phyloP scores from a whole-genome alignment of 108 stramenopile genomes.

The Fragilaria radians region DNA sequence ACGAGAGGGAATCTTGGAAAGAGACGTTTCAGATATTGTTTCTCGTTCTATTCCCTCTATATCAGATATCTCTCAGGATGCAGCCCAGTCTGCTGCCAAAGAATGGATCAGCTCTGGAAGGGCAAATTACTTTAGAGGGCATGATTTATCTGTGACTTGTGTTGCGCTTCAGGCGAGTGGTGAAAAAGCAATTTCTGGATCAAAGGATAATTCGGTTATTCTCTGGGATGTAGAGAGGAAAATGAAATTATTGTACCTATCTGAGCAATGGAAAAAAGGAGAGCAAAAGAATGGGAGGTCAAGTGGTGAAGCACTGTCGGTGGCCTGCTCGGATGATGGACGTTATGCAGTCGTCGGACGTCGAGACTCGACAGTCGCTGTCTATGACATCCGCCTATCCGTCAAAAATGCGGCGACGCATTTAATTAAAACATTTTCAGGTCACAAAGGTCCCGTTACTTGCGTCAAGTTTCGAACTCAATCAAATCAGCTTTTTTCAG shows the following conservation, averaged over 20 bases:
- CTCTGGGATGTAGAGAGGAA: constrained; percentile 88
- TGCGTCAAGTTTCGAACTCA: constrained; percentile 76
- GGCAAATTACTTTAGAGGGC: constrained; percentile 53
- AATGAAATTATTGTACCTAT: constrained; percentile 24
- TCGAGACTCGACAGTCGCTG: constrained; percentile 75
- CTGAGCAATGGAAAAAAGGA: constrained; percentile 34
- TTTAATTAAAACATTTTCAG: constrained; percentile 68
- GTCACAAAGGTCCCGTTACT: constrained; percentile 83
- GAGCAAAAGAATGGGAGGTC: constrained; percentile 26
- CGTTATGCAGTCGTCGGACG: constrained; percentile 88
- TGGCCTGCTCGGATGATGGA: constrained; percentile 91
- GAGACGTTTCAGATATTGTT: constrained; percentile 49
- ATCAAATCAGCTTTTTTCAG: constrained; percentile 87
- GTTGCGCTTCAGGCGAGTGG: constrained; percentile 67
- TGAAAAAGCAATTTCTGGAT: constrained; percentile 65
- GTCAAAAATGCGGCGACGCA: constrained; percentile 21
- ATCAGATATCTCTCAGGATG: constrained; percentile 2
- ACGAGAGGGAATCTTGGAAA: constrained; percentile 55
- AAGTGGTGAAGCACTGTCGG: constrained; percentile 80
- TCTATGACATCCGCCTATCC: constrained; percentile 74
- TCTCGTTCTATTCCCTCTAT: constrained; percentile 23
- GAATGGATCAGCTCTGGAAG: constrained; percentile 48
- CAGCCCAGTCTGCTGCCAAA: constrained; percentile 21
- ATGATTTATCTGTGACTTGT: constrained; percentile 83
- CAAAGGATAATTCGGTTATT: constrained; percentile 93